Evolutionary conservation across 2,329 filamentous ascomycete species (phyloP), one percentile per base, ranked within the genome.

Genomic region (Fusarium veterinarium): DNA sequence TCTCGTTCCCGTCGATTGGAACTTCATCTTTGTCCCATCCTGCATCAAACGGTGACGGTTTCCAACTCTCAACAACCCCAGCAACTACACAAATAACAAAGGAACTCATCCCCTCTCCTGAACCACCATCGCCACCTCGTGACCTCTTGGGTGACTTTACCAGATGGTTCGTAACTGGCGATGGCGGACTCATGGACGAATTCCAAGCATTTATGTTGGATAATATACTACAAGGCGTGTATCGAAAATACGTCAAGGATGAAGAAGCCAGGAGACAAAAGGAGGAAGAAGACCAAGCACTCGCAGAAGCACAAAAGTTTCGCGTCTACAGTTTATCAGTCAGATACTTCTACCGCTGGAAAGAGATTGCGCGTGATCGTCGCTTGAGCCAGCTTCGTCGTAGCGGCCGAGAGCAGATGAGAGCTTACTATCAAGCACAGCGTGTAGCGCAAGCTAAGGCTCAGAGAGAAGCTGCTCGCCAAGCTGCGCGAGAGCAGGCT

Each of bases 271-370:
- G 82, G 42, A 81, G 75, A 52, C 80, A 77, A 25, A 83, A 79
- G 51, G 87, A 88, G 62, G 87, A 88, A 72, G 86, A 89, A 44
- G 83, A 84, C 23, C 74, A 77, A 69, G 75, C 86, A 75, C 48
- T 86, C 78, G 83, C 82, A 5, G 80, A 87, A 59, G 87, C 87
- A 19, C 81, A 83, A 20, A 78, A 81, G n/a, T 89, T 87, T 71
- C 83, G 86, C 41, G 75, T 72, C 7, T 85, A 87, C 75, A 89
- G 83, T 60, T 80, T 90, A 35, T 80, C 82, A 17, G 80, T 89
- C 65, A 89, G 86, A 52, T 90, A 83, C 77, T 89, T 90, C 67
- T 89, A 90, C 72, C 82, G 82, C 23, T 91, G 89, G 89, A 86
- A 84, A 53, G 78, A 85, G 19, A 83, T 80, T 42, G 86, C 85